Evolutionary conservation across 2,329 filamentous ascomycete genomes (phyloP), one percentile per base, ranked within the genome.

Genomic region (Taxawa tesnikishii): DNA sequence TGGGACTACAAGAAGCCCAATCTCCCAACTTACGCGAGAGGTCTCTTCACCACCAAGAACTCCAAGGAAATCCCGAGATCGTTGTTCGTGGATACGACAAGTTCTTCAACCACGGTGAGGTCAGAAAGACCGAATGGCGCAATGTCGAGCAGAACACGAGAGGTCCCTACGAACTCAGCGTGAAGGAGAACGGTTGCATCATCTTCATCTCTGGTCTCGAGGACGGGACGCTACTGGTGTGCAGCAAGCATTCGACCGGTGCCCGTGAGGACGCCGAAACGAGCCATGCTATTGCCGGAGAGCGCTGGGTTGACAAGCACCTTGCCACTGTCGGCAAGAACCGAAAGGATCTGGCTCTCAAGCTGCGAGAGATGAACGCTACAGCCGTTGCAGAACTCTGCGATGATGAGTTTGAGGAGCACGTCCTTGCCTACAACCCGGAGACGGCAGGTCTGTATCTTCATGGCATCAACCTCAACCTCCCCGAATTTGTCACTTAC

Each of bases 141-240:
- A 82, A 79, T 48, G 83, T 98, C 38, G 66, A 79, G 50, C 58
- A 59, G 16, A 69, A 80, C 34, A 96, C 90, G 1, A 63, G 73
- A 41, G 85, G 84, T 0, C 90, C 90, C 0, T 98, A 96, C 47
- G 90, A 98, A 59, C 63, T 98, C 34, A 96, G 85, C 36, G 74
- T 96, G 32, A 98, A 98, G 61, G 90, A 98, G 59, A 98, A 98
- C 49, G 90, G 90, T n/a, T 98, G 90, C 57, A 98, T 98, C 56
- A 94, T 98, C 45, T 98, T 98, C 62, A 76, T 98, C 27, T 79
- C 85, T 11, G 90, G 87, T 10, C 66, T 98, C 14, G 83, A 92
- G 48, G 87, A 94, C 47, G 87, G 75, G 21, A 84, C 83, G 2
- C 65, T 98, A 7, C 65, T 98, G 6, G 87, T 98, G n/a, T 96